Conservation (phyloP, 441 rosid genomes). For the Erysimum cheiri region DNA sequence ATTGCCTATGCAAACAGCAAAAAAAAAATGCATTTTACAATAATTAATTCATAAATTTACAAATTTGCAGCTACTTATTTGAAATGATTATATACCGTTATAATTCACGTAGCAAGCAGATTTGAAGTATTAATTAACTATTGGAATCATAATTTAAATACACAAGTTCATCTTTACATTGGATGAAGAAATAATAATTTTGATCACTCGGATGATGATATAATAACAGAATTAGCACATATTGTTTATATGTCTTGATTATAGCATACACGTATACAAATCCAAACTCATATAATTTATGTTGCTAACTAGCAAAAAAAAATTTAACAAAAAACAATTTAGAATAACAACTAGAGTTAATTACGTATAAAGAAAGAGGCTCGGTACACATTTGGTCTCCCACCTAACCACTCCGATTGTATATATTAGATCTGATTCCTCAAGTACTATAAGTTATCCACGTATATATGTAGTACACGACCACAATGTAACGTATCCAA, state of each 20-base stretch:
- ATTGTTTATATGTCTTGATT: background rate
- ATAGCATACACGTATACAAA: background rate
- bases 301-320: background rate
- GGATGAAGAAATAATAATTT: background rate
- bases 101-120: background rate
- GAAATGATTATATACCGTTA: background rate
- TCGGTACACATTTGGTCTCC: constrained; percentile 30
- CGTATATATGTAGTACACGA: constrained; percentile 25
- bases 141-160: background rate
- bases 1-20: too few relatives aligned
- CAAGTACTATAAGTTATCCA: constrained; percentile 14
- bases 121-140: background rate
- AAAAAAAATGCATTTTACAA: too few relatives aligned
- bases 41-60: background rate
- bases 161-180: background rate
- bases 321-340: background rate
- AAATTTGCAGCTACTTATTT: background rate
- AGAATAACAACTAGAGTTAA: constrained; percentile 1
- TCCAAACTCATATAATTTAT: background rate
- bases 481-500: constrained; percentile 31
- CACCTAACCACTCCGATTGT: constrained; percentile 33
- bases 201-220: background rate
- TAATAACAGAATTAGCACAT: background rate
- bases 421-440: constrained; percentile 23
- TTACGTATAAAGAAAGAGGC: background rate